phyloP scores from a whole-genome alignment of 345 rosid genomes.

The Orychophragmus violaceus region DNA sequence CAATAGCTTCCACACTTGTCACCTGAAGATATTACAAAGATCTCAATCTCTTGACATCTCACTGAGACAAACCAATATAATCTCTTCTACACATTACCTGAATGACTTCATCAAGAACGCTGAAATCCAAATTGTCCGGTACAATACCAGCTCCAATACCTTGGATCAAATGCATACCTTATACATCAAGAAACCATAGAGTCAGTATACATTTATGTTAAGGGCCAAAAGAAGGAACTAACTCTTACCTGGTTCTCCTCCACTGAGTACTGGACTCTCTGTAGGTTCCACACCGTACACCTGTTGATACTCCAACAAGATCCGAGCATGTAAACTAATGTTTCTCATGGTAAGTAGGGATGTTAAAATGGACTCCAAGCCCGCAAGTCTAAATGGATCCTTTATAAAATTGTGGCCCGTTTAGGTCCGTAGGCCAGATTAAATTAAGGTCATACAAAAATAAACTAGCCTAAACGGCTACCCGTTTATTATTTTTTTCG shows the following conservation, averaged over 20 bases:
- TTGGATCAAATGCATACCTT: conserved; percentile 46
- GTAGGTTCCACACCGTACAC: conserved; percentile 25
- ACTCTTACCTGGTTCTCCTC: conserved; percentile 29
- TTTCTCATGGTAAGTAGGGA: no score
- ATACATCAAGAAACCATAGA: neutral
- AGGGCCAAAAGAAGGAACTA: neutral
- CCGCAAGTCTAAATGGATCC: no score
- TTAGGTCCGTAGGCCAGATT: no score
- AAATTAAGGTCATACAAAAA: no score
- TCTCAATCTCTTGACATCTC: conserved; percentile 1
- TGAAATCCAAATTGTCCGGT: conserved; percentile 35
- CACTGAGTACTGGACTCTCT: conserved; percentile 31
- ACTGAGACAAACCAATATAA: neutral
- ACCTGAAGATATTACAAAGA: conserved; percentile 28
- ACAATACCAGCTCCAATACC: conserved; percentile 44
- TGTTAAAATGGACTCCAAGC: no score
- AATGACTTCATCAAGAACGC: conserved; percentile 36
- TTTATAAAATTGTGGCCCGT: no score
- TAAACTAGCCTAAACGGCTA: no score
- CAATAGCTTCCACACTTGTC: conserved; percentile 44
- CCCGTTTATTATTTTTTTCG: no score
- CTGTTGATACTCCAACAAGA: no score
- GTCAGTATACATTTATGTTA: neutral
- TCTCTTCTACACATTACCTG: conserved; percentile 30
- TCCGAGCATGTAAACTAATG: no score